phyloP scores from a whole-genome alignment of 306 rosid genomes.

The Prunus padus region DNA sequence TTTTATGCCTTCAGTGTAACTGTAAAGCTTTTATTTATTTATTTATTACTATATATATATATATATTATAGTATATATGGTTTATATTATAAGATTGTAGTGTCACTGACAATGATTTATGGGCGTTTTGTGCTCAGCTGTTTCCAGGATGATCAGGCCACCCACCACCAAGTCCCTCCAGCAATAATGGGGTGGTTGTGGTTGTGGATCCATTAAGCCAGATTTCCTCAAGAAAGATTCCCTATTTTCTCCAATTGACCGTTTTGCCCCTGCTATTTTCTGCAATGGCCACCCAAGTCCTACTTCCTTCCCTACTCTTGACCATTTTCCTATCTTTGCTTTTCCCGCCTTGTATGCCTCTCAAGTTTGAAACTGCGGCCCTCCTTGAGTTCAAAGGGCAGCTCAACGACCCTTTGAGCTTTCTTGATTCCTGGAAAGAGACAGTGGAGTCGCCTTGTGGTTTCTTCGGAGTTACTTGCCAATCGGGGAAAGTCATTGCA shows the following conservation, averaged over 20 bases:
- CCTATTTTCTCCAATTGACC: slow-evolving; percentile 20
- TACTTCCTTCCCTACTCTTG: slow-evolving; percentile 27
- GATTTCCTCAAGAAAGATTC: slow-evolving; percentile 1
- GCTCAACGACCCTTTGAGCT: slow-evolving; percentile 61
- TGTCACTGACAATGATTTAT: slow-evolving; percentile 15
- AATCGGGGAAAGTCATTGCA: slow-evolving; percentile 50
- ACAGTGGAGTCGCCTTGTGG: slow-evolving; percentile 52
- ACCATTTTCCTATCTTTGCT: slow-evolving; percentile 21
- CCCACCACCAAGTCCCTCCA: slow-evolving; percentile 18
- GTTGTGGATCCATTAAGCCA: slow-evolving; percentile 23
- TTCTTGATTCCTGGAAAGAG: slow-evolving; percentile 62
- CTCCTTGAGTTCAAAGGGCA: slow-evolving; percentile 66
- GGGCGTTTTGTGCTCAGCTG: slow-evolving; percentile 33
- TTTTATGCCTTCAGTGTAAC: slow-evolving; percentile 12
- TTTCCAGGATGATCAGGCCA: slow-evolving; percentile 36
- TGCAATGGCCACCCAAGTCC: slow-evolving; percentile 48
- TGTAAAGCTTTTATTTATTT: slow-evolving; percentile 17
- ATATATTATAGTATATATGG: not conserved
- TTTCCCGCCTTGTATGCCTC: slow-evolving; percentile 55
- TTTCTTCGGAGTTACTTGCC: slow-evolving; percentile 65
- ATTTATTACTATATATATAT: no score
- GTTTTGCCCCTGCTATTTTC: slow-evolving; percentile 33
- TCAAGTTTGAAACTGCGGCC: slow-evolving; percentile 39
- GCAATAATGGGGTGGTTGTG: slow-evolving; percentile 26
- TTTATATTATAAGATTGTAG: not conserved